Base-by-base conservation (phyloP, 1,284 basidiomycete species). In the Bjerkandera adusta region DNA sequence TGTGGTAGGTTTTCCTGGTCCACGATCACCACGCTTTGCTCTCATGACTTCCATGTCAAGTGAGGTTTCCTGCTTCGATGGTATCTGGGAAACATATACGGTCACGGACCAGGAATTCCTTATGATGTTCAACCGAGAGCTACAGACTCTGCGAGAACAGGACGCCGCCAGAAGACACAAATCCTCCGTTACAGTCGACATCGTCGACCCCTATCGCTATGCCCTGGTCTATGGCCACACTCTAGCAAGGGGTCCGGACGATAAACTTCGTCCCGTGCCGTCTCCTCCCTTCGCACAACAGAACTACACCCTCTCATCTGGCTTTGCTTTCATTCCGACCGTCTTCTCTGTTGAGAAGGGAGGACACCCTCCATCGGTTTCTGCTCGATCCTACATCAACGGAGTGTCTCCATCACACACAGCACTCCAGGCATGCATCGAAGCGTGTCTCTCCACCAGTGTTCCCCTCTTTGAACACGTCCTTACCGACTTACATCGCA, bases 21-120 rank as follows among this genome's bases (percentile, higher is more conserved):
- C 24, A 6, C 16, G 20, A 32, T 43, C 39, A 16, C 32, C 11
- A 34, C n/a, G 32, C 25, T 18, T 41, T 22, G 43, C 22, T 12
- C 25, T 33, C 36, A 5, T 30, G 47, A 33, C 41, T 40, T 35
- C 26, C 12, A 32, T 30, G 32, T 11, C n/a, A 42, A 77, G 75
- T 51, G 68, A 79, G 57, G 69, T 76, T 5, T 77, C 77, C 12
- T 77, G 74, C 54, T 78, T 76, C 48, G 76, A 79, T 43, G 68
- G 75, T 16, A 74, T 81, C 21, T 81, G 76, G 76, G 69, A 79
- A 51, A 70, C 71, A 1, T 59, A 67, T 18, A 27, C 40, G 18
- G 49, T 70, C 16, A 29, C 70, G 15, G 52, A 58, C 33, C 21
- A 39, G 5, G 22, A 36, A 13, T 20, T 48, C 12, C 20, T 39